Conservation (phyloP, 208 protist genomes). For the Histomonas meleagridis region DNA sequence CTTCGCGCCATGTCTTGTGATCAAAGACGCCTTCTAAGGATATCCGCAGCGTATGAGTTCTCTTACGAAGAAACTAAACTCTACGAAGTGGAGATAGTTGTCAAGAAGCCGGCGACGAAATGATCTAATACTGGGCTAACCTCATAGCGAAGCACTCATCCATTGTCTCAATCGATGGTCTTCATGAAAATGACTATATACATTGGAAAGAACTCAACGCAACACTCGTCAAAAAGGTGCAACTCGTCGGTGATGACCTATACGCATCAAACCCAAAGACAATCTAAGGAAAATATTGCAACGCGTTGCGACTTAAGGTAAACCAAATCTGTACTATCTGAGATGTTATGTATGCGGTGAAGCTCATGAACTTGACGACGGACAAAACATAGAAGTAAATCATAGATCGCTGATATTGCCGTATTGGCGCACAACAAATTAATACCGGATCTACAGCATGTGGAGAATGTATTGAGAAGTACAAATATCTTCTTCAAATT, state of each 20-base stretch:
- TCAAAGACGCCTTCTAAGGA: constrained; percentile 22
- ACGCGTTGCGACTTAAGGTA: constrained; percentile 83
- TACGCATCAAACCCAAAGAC: constrained; percentile 88
- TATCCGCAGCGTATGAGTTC: constrained; percentile 75
- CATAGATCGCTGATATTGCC: constrained; percentile 92
- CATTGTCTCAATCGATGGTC: constrained; percentile 88
- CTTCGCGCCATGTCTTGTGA: constrained; percentile 62
- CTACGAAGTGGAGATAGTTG: constrained; percentile 69
- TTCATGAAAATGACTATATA: constrained; percentile 80
- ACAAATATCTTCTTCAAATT: constrained; percentile 97
- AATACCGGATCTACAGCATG: constrained; percentile 96
- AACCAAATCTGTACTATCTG: constrained; percentile 91
- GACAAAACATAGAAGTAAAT: constrained; percentile 81
- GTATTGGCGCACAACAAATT: constrained; percentile 87
- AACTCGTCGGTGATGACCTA: too few relatives aligned
- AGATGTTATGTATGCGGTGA: constrained; percentile 80
- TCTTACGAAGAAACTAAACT: constrained; percentile 76
- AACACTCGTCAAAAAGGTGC: constrained; percentile 42
- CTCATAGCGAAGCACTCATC: constrained; percentile 40
- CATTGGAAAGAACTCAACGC: constrained; percentile 39
- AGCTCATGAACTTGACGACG: constrained; percentile 59
- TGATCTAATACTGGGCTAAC: constrained; percentile 40
- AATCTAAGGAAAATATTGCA: too few relatives aligned
- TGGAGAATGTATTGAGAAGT: constrained; percentile 68
- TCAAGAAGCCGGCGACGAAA: constrained; percentile 13